These are phyloP conservation scores for Aspergillus sclerotiicarbonarius DNA, from an alignment of 495 filamentous ascomycete genomes.

Conservation along the genomic window DNA sequence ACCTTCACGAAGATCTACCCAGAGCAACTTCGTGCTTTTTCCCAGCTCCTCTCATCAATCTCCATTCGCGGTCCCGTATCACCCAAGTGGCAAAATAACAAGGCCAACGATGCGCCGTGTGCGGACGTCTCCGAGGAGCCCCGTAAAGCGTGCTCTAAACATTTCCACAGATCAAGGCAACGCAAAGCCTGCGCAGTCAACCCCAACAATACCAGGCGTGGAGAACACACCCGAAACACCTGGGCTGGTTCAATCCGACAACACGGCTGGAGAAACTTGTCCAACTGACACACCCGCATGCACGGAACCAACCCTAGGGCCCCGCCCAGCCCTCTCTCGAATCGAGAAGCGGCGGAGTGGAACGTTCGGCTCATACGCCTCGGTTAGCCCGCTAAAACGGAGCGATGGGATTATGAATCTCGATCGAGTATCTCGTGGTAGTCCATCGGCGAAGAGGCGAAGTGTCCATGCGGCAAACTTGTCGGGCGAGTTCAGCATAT, in stretches of 20 bases:
- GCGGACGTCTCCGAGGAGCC: constrained; percentile 68
- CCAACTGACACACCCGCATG: constrained; percentile 40
- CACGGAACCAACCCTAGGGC: constrained; percentile 48
- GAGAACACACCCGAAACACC: constrained; percentile 51
- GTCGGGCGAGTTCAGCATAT: constrained; percentile 65
- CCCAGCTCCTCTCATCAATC: constrained; percentile 48
- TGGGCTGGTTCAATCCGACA: constrained; percentile 40
- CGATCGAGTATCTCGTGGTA: constrained; percentile 72
- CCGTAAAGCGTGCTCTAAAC: constrained; percentile 69
- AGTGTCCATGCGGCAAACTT: constrained; percentile 71
- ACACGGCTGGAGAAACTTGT: constrained; percentile 38
- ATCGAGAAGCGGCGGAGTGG: constrained; percentile 50
- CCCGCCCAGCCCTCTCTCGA: constrained; percentile 43
- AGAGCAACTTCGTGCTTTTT: constrained; percentile 47
- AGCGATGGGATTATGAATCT: constrained; percentile 88
- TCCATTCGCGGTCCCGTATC: constrained; percentile 53
- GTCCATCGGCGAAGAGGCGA: constrained; percentile 81
- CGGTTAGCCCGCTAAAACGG: constrained; percentile 86
- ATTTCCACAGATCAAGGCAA: constrained; percentile 72
- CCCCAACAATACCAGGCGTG: constrained; percentile 43
- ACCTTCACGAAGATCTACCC: constrained; percentile 45
- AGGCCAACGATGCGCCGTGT: constrained; percentile 51
- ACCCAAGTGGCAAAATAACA: constrained; percentile 48
- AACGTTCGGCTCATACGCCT: constrained; percentile 48
- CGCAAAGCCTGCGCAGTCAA: constrained; percentile 44